phyloP scores from a whole-genome alignment of 2,329 filamentous ascomycete species.

The Bipolaris victoriae region DNA sequence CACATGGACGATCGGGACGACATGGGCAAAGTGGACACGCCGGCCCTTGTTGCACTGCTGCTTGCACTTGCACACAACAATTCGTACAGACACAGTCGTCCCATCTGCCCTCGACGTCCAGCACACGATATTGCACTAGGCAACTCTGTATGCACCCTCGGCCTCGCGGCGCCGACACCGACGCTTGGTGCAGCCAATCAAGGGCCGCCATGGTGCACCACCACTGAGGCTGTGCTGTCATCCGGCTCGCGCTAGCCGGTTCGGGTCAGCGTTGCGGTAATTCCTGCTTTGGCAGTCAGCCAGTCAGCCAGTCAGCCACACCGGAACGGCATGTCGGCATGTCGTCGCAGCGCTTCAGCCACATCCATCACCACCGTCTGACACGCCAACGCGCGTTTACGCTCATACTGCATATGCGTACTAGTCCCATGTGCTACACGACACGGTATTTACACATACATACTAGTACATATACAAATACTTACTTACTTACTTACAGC shows the following conservation, averaged over 20 bases:
- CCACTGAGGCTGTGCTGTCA: slow-evolving; percentile 25
- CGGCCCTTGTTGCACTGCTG: neutral
- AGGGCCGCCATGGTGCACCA: slow-evolving; percentile 14
- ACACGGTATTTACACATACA: neutral
- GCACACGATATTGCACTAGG: slow-evolving; percentile 9
- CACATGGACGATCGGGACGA: too few relatives aligned
- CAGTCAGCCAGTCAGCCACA: slow-evolving; percentile 3
- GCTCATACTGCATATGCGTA: neutral
- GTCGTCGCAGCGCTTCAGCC: neutral
- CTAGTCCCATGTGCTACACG: neutral
- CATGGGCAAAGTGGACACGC: too few relatives aligned
- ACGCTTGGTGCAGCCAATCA: slow-evolving; percentile 19
- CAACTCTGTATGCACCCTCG: slow-evolving; percentile 20
- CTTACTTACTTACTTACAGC: neutral
- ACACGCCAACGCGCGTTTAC: neutral
- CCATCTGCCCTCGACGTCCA: neutral
- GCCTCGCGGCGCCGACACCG: slow-evolving; percentile 18
- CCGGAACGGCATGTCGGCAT: slow-evolving; percentile 1
- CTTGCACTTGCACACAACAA: too few relatives aligned
- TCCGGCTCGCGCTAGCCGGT: neutral
- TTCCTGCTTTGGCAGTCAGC: neutral
- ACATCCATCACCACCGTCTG: neutral
- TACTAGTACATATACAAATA: neutral
- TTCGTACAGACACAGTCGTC: neutral
- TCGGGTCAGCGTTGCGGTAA: neutral